Evolutionary conservation across 306 rosid species (phyloP), one percentile per base, ranked within the genome.

Genomic region (Quercus robur): DNA sequence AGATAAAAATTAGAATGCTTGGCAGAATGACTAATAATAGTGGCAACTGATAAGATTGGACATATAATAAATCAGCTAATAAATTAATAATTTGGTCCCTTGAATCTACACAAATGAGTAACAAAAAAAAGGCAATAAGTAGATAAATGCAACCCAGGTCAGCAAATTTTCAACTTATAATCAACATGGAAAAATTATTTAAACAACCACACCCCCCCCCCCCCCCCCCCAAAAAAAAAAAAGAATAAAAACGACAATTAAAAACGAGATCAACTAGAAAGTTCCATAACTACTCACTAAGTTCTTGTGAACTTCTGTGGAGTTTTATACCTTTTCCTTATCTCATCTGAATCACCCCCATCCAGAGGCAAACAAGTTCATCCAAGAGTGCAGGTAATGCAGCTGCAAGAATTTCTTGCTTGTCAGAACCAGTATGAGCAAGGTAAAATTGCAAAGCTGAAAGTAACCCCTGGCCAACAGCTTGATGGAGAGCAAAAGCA

Each of bases 311-410:
- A 26, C 33, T 1, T 38, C 9, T 23, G 26, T 30, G 61, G 26
- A 74, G 46, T 28, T 33, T 56, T 31, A 70, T 93, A 93, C 99
- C 99, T 93, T 89, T 84, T 78, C 44, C 73, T 86, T 23, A 23
- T 23, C 25, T 23, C 25, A 23, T 23, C 25, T 23, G 25, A 23
- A 23, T 23, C 25, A 23, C 25, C 25, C 25, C 25, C 25, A 23
- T 23, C 25, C 25, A 23, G 25, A 23, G 93, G 85, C 99, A 95
- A 64, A 95, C 80, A 80, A 95, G 96, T 88, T 91, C 99, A 68
- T 95, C 91, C 56, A 95, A 75, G 80, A 95, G 97, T 63, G 88
- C 87, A 9, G 97, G 97, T 76, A 95, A 89, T 82, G 98, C 98
- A 79, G 94, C 99, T 3, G 89, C 85, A 59, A 83, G 93, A 69